Base-by-base conservation (phyloP, 768 basidiomycete genomes). In the Termitomyces bulborhizus region DNA sequence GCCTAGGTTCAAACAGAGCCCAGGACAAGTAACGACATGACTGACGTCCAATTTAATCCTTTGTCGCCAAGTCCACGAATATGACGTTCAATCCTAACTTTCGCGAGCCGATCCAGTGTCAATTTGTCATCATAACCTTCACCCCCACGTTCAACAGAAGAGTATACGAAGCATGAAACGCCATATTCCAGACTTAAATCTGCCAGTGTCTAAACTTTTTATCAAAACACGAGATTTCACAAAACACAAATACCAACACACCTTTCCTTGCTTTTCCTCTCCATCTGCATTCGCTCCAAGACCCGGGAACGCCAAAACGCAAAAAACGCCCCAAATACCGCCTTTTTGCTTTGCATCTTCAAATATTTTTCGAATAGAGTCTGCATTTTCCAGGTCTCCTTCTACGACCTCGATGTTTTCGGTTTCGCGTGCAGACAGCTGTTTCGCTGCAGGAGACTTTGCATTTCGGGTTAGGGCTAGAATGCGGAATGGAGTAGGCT, bases 201-300 rank as follows among this genome's bases (percentile, higher is more conserved):
- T 1, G 69, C 70, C 18, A 75, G 54, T 15, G 57, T 60, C 74
- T 75, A 27, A 40, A 37, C 12, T 39, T 15, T 34, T 39, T 15
- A 1, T 42, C n/a, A 52, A 13, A 15, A 45, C 13, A 31, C 13
- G 5, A 24, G 11, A 15, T 29, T 36, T 8, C 36, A 6, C 6
- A n/a, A 40, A 27, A 50, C n/a, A 3, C 11, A 16, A 6, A 50
- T 4, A 26, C 15, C 6, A 6, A 62, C 68, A 39, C 36, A 73
- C 75, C 64, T 69, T 75, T 16, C 75, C 75, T 52, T 75, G 75
- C 27, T 58, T 63, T 55, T 71, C 71, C 46, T 74, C 73, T 3
- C 68, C 72, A 32, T 72, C 69, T 11, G 70, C 71, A 52, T 69
- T 68, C 3, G 68, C 72, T 15, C 75, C 74, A 13, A 76, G 68